A percentile compares a stretch with the other conserved stretches of the same genome.
Evolutionary conservation across 148 eudicot genomes (phyloP).

Genomic region (Rhododendron henanense): DNA sequence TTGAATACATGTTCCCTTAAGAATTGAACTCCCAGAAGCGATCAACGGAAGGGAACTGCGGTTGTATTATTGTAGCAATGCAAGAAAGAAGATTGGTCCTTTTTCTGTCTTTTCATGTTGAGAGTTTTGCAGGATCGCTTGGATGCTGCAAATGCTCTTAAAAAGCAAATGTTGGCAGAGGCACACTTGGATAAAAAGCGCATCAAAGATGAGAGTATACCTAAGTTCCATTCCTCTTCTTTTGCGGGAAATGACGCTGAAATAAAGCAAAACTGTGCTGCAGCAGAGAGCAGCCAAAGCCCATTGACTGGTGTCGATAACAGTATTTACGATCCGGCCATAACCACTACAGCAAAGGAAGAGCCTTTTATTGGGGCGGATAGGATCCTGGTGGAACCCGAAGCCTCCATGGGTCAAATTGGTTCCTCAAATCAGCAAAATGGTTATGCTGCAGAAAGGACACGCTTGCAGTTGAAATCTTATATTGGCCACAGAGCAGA

Average conservation of each 20-base stretch:
- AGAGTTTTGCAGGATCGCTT: conserved; percentile 43
- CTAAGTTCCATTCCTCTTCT: conserved; percentile 31
- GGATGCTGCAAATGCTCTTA: conserved; percentile 57
- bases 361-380: conserved; percentile 20
- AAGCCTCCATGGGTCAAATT: conserved; percentile 22
- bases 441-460: conserved; percentile 44
- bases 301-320: conserved; percentile 23
- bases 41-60: not conserved
- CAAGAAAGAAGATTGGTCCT: not conserved
- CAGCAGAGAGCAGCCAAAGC: conserved; percentile 31
- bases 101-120: conserved; percentile 7
- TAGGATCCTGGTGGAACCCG: conserved; percentile 17
- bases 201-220: conserved; percentile 38
- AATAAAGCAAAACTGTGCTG: conserved; percentile 11
- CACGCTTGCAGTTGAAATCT: conserved; percentile 47
- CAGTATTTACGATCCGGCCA: conserved; percentile 20
- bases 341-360: conserved; percentile 20
- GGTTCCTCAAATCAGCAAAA: conserved; percentile 29
- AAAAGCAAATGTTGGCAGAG: conserved; percentile 66
- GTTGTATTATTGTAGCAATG: not conserved
- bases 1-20: not conserved
- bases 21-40: not conserved
- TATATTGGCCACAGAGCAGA: conserved; percentile 54
- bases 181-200: conserved; percentile 54
- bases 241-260: conserved; percentile 19